Conservation (phyloP, 768 basidiomycete species). For the Xerocomellus dryophilus region DNA sequence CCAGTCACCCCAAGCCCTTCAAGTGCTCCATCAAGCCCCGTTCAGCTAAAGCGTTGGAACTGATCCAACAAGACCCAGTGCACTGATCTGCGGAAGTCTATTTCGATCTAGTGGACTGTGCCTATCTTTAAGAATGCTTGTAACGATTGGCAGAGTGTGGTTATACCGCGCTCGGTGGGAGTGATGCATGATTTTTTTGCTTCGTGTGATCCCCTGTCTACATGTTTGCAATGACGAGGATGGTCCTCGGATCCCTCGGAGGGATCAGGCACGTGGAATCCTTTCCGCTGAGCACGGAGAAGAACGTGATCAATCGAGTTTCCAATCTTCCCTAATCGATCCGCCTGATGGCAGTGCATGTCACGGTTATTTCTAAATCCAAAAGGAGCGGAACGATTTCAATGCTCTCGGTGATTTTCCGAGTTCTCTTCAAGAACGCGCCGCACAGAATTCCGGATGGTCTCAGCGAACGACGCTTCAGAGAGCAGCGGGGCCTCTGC, state of each 20-base stretch:
- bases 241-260: conserved; percentile 4
- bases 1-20: conserved; percentile 60
- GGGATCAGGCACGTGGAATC: neutral
- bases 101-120: neutral
- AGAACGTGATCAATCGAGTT: conserved; percentile 3
- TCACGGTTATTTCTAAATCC: neutral
- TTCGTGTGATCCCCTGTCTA: neutral
- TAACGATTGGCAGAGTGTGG: too few species aligned
- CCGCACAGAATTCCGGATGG: conserved; percentile 41
- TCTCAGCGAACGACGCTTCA: conserved; percentile 45
- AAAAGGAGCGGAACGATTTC: neutral
- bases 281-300: conserved; percentile 3
- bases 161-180: too few species aligned
- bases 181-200: neutral
- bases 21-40: conserved; percentile 60
- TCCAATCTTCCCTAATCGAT: conserved; percentile 3
- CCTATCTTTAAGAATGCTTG: neutral
- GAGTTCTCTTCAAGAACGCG: conserved; percentile 44
- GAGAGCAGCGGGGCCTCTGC: conserved; percentile 47
- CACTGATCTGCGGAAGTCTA: conserved; percentile 9
- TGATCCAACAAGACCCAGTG: conserved; percentile 47
- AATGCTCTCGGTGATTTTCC: neutral
- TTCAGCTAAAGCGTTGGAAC: conserved; percentile 50
- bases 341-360: neutral
- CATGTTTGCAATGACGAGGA: neutral